These are phyloP conservation scores for Telfairia occidentalis DNA, from an alignment of 331 rosid species.

Conservation along the genomic window DNA sequence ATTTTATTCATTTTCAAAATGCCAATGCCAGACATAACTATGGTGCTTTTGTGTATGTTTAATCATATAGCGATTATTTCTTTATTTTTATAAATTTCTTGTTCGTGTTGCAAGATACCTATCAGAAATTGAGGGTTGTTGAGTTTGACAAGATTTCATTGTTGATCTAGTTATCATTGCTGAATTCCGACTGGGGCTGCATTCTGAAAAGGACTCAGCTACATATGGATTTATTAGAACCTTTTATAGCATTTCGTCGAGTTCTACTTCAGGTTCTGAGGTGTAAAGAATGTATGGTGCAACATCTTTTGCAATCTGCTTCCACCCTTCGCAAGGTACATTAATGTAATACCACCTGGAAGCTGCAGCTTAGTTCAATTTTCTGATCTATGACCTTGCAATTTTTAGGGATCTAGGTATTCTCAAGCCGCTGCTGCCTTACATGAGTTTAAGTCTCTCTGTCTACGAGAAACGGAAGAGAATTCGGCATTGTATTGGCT, in stretches of 20 bases:
- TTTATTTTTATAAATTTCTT: neutral
- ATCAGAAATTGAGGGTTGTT: conserved; percentile 5
- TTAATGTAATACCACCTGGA: neutral
- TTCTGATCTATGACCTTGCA: conserved; percentile 16
- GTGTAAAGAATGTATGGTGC: conserved; percentile 47
- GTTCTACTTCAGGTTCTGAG: conserved; percentile 72
- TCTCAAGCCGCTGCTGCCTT: conserved; percentile 85
- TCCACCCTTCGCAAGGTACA: conserved; percentile 81
- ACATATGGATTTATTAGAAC: conserved; percentile 84
- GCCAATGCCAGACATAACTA: neutral
- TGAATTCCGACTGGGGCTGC: conserved; percentile 63
- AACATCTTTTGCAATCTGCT: conserved; percentile 76
- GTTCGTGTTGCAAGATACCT: neutral
- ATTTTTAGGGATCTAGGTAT: conserved; percentile 69
- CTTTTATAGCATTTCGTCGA: conserved; percentile 80
- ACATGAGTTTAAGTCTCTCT: conserved; percentile 76
- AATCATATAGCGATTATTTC: neutral
- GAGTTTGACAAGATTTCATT: conserved; percentile 20
- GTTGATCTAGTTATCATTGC: conserved; percentile 52
- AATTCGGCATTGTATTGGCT: conserved; percentile 57
- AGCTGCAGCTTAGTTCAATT: neutral
- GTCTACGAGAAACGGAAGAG: conserved; percentile 46
- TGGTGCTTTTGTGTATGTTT: neutral
- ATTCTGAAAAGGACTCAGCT: conserved; percentile 61
- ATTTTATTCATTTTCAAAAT: neutral